Evolutionary conservation across 495 filamentous ascomycete species (phyloP), one percentile per base, ranked within the genome.

Genomic region (Pseudevernia furfuracea): DNA sequence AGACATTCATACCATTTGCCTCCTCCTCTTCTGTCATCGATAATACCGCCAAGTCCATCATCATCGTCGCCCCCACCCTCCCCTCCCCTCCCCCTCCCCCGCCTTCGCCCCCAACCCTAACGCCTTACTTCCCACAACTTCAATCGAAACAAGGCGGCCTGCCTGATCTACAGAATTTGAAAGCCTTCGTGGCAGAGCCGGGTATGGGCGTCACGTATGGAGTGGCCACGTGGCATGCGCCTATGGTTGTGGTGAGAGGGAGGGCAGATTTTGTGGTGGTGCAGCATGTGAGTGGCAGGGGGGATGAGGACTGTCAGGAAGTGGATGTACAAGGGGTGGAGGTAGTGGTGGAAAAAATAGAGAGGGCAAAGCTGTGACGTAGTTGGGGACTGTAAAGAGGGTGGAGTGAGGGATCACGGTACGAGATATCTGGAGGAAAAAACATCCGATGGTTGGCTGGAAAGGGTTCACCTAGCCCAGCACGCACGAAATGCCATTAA

Each of bases 211-310:
- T 98, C 25, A 96, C 91, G 21, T 98, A 97, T 75, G 89, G 83
- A 17, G 84, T 87, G 21, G 94, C 90, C 21, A 96, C 91, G 52
- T 98, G 95, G 93, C 94, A 98, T 81, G 92, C 93, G 67, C 94
- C 94, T 3, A 97, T 98, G 94, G 90, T 89, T 21, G 92, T 91
- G 55, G 71, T 97, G 28, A 94, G 93, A 1, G 68, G 78, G 41
- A 78, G 83, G 28, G 82, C 91, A 36, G 87, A 88, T 69, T 98
- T 97, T 76, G 84, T 96, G 32, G 92, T 97, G 12, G 81, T 90
- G 71, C 92, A 96, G 76, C 90, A 86, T 77, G 87, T 86, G 21
- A 98, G 95, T 75, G 91, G 89, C 7, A 87, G 92, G 43, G 84
- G 74, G 17, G 78, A 84, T 3, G 94, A 97, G 78, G 94, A 98